phyloP scores from a whole-genome alignment of 169 alveolate species.

The Plasmodium fragile region DNA sequence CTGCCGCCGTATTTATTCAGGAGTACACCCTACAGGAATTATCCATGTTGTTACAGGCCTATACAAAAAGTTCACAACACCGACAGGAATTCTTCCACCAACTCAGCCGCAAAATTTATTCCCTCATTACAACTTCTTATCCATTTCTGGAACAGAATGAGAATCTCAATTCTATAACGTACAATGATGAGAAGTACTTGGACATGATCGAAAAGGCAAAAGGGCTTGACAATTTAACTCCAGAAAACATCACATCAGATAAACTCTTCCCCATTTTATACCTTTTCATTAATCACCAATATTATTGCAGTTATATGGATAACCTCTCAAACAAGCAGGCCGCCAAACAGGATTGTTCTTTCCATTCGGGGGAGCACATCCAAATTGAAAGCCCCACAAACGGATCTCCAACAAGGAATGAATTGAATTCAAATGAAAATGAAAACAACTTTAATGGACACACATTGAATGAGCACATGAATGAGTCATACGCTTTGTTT shows the following conservation, averaged over 20 bases:
- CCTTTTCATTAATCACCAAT: background rate
- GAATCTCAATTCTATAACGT: background rate
- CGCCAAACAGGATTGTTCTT: background rate
- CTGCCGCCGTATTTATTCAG: constrained; percentile 10
- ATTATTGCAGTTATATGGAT: background rate
- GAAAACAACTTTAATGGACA: background rate
- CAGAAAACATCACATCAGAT: background rate
- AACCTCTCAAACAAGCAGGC: background rate
- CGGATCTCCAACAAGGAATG: background rate
- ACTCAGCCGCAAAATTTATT: constrained; percentile 8
- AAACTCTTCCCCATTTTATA: constrained; percentile 5
- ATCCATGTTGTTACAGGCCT: constrained; percentile 69
- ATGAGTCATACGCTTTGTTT: background rate
- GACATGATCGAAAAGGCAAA: background rate
- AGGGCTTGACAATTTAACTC: background rate
- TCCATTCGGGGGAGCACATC: background rate
- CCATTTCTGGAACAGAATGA: constrained; percentile 9
- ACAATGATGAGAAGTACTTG: constrained; percentile 4
- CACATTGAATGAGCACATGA: background rate
- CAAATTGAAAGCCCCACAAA: background rate
- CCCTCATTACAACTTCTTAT: constrained; percentile 2
- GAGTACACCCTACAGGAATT: constrained; percentile 59
- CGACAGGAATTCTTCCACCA: constrained; percentile 17
- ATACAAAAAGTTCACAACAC: constrained; percentile 63
- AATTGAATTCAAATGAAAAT: background rate